Evolutionary conservation across 225 moss, liverwort and hornwort species (phyloP).

Genomic region (Pleurozium schreberi): DNA sequence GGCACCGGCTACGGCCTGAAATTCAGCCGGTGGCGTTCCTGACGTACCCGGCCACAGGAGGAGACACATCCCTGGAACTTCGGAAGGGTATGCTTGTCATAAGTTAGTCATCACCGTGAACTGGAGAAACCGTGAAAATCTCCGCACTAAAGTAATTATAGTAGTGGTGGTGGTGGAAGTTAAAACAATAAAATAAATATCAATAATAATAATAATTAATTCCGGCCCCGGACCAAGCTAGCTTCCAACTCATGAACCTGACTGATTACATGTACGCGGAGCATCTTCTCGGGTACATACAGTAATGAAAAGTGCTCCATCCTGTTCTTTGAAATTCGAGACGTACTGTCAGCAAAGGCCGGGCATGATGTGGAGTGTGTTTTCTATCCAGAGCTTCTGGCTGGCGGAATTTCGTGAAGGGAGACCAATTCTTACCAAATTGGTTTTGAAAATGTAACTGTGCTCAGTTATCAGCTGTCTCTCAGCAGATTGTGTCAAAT

Average conservation of each 20-base stretch:
- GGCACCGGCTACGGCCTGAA: conserved; percentile 22
- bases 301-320: conserved; percentile 20
- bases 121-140: neutral
- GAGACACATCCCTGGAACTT: conserved; percentile 23
- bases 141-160: neutral
- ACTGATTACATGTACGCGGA: conserved; percentile 11
- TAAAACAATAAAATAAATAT: neutral
- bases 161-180: neutral
- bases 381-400: neutral
- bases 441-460: neutral
- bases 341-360: conserved; percentile 19
- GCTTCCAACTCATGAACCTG: neutral
- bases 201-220: neutral
- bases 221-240: neutral
- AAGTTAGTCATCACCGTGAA: neutral
- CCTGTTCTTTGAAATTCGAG: neutral
- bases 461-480: neutral
- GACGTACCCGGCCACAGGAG: conserved; percentile 7
- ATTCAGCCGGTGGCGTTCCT: conserved; percentile 15
- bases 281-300: conserved; percentile 19
- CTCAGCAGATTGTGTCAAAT: neutral
- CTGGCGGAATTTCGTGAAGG: conserved; percentile 5
- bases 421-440: conserved; percentile 7
- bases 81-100: conserved; percentile 1
- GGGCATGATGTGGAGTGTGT: neutral